Percentiles rank a stretch among this genome's conserved stretches.
phyloP scores from a whole-genome alignment of 441 rosid species.

The Oxalis stricta region DNA sequence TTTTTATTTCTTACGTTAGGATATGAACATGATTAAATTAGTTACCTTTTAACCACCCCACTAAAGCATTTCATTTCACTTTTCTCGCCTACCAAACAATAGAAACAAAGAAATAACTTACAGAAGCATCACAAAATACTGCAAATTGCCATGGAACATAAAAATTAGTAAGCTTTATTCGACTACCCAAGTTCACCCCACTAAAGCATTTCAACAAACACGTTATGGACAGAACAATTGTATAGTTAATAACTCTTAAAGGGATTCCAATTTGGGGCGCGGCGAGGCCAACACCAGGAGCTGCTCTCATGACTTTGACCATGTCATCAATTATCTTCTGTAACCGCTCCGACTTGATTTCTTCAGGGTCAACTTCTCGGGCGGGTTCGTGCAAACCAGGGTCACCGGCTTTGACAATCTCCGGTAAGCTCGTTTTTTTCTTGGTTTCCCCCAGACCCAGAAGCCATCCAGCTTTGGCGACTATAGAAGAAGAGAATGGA shows the following conservation, averaged over 20 bases:
- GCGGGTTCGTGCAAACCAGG: slow-evolving; percentile 82
- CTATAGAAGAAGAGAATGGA: slow-evolving; percentile 24
- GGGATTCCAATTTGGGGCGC: slow-evolving; percentile 95
- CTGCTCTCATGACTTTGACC: slow-evolving; percentile 60
- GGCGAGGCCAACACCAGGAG: slow-evolving; percentile 94
- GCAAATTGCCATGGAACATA: too few species aligned
- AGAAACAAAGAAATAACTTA: too few species aligned
- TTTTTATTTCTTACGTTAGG: too few species aligned
- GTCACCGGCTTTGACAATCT: slow-evolving; percentile 71
- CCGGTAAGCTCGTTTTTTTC: slow-evolving; percentile 41
- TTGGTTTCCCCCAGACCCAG: slow-evolving; percentile 62
- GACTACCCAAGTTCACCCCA: too few species aligned
- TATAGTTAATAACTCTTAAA: slow-evolving; percentile 27
- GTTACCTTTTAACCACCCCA: too few species aligned
- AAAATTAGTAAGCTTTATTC: too few species aligned
- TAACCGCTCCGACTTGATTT: slow-evolving; percentile 64
- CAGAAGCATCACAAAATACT: too few species aligned
- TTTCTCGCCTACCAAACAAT: too few species aligned
- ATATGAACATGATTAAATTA: too few species aligned
- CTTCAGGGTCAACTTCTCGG: slow-evolving; percentile 55
- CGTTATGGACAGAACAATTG: neutral
- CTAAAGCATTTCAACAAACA: neutral
- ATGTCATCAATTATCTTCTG: slow-evolving; percentile 76
- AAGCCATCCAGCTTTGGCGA: slow-evolving; percentile 77
- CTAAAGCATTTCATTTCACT: too few species aligned